Conservation (phyloP, 768 basidiomycete species). For the Agaricus sinodeliciosus region DNA sequence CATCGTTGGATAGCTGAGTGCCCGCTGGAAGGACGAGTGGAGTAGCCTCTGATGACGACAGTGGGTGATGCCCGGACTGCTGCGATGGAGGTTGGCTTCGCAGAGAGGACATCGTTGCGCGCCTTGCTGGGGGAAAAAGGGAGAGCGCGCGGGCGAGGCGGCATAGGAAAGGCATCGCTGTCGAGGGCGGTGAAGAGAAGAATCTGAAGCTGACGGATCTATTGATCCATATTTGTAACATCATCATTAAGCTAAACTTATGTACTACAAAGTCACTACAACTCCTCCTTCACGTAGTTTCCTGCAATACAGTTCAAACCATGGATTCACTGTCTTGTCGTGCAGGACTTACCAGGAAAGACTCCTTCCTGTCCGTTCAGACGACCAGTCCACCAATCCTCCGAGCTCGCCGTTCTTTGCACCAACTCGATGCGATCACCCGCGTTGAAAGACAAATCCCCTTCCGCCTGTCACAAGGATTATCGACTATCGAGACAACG, state of each 20-base stretch:
- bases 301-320: slow-evolving; percentile 26
- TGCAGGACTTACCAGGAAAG: slow-evolving; percentile 63
- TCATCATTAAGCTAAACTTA: slow-evolving; percentile 16
- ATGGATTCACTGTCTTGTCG: slow-evolving; percentile 1
- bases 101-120: slow-evolving; percentile 65
- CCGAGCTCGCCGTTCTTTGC: slow-evolving; percentile 69
- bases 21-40: slow-evolving; percentile 10
- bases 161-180: slow-evolving; percentile 9
- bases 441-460: slow-evolving; percentile 83
- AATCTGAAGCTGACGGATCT: slow-evolving; percentile 12
- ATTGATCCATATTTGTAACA: slow-evolving; percentile 22
- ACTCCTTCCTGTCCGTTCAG: slow-evolving; percentile 79
- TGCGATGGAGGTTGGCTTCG: slow-evolving; percentile 38
- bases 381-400: slow-evolving; percentile 98
- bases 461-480: slow-evolving; percentile 55
- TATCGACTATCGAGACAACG: neutral
- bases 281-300: slow-evolving; percentile 60
- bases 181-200: neutral
- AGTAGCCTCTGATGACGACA: slow-evolving; percentile 4
- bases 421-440: slow-evolving; percentile 92
- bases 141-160: slow-evolving; percentile 13
- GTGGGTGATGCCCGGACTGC: slow-evolving; percentile 15
- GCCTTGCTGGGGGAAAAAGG: slow-evolving; percentile 33
- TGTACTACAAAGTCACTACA: slow-evolving; percentile 9
- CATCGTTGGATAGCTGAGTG: slow-evolving; percentile 39